Conservation (phyloP, 2,329 filamentous ascomycete genomes). For the Phialemonium atrogriseum region DNA sequence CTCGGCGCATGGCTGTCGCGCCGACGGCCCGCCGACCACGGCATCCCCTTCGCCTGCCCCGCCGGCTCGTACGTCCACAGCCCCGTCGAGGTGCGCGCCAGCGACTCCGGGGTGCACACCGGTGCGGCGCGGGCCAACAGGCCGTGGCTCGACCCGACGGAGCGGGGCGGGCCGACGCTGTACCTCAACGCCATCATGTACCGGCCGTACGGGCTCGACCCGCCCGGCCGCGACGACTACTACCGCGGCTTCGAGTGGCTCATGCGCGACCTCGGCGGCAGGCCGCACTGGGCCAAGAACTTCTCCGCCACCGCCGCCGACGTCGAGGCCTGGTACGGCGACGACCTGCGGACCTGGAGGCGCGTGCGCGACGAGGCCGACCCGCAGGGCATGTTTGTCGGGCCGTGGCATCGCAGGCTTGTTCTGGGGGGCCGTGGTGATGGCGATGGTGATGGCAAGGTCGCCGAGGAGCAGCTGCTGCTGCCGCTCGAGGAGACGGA, state of each 20-base stretch:
- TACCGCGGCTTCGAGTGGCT: constrained; percentile 76
- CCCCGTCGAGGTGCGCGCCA: constrained; percentile 69
- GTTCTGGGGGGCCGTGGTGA: constrained; percentile 1
- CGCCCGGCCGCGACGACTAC: constrained; percentile 59
- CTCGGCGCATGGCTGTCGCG: constrained; percentile 80
- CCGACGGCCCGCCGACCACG: constrained; percentile 47
- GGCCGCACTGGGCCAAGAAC: constrained; percentile 79
- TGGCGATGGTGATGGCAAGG: too few relatives aligned
- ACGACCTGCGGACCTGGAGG: constrained; percentile 52
- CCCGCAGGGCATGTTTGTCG: constrained; percentile 72
- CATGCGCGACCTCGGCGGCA: constrained; percentile 67
- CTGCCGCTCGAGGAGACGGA: too few relatives aligned
- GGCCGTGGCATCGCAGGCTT: constrained; percentile 67
- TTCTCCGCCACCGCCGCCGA: constrained; percentile 50
- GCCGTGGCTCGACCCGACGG: constrained; percentile 53
- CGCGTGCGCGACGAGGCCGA: constrained; percentile 57
- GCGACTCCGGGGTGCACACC: constrained; percentile 45
- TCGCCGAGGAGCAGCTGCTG: too few relatives aligned
- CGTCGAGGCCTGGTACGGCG: constrained; percentile 53
- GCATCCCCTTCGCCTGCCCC: constrained; percentile 62
- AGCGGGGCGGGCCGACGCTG: constrained; percentile 53
- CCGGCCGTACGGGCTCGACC: constrained; percentile 62
- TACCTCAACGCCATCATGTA: constrained; percentile 79
- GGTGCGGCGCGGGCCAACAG: constrained; percentile 15
- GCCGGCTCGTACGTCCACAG: constrained; percentile 67